Conservation (phyloP, 2,329 filamentous ascomycete genomes). For the Alternaria rosae region DNA sequence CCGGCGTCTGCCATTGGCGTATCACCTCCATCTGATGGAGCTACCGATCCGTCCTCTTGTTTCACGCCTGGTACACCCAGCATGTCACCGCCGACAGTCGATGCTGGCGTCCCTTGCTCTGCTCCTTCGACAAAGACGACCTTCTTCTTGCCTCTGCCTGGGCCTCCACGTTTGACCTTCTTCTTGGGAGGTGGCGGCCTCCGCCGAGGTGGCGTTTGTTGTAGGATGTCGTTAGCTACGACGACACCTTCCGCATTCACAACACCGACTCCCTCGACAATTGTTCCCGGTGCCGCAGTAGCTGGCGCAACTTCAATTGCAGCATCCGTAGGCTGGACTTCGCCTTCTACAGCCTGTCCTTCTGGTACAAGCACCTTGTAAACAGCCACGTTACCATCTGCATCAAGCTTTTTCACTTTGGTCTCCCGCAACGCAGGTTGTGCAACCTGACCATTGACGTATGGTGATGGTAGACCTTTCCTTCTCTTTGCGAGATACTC, state of each 20-base stretch:
- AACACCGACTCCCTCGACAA: conserved; percentile 66
- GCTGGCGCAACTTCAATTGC: conserved; percentile 54
- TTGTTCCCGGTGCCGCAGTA: conserved; percentile 63
- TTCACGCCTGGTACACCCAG: conserved; percentile 41
- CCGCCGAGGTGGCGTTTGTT: conserved; percentile 62
- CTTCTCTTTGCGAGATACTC: conserved; percentile 69
- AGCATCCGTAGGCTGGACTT: conserved; percentile 70
- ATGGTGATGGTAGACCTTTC: conserved; percentile 62
- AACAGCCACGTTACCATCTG: conserved; percentile 78
- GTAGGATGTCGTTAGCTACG: conserved; percentile 57
- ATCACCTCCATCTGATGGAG: conserved; percentile 47
- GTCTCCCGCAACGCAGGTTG: conserved; percentile 70
- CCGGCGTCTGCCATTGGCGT: conserved; percentile 56
- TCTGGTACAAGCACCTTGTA: conserved; percentile 84
- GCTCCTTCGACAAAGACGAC: conserved; percentile 62
- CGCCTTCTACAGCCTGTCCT: conserved; percentile 80
- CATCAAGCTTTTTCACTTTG: conserved; percentile 79
- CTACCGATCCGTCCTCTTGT: conserved; percentile 51
- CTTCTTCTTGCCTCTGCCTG: conserved; percentile 81
- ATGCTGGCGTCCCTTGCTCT: conserved; percentile 37
- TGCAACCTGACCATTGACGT: conserved; percentile 30
- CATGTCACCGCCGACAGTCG: conserved; percentile 30
- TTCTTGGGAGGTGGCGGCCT: conserved; percentile 79
- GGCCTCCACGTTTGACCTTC: conserved; percentile 77
- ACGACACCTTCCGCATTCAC: conserved; percentile 69